phyloP scores from a whole-genome alignment of 2,329 filamentous ascomycete genomes.

The Xylaria multiplex region DNA sequence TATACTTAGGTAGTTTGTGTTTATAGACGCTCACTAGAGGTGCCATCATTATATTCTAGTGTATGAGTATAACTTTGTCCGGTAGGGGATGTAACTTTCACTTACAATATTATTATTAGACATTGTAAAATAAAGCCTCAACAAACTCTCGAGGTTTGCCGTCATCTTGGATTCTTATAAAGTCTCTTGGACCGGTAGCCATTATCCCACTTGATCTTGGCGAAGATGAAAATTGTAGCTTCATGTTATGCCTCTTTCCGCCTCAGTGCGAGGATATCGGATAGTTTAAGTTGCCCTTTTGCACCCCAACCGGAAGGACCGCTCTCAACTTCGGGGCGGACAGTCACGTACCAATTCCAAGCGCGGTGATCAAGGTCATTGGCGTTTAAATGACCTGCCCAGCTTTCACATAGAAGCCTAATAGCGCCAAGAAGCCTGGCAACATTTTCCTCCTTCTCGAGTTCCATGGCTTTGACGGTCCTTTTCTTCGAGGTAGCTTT shows the following conservation, averaged over 20 bases:
- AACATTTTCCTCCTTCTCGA: slow-evolving; percentile 75
- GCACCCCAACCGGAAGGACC: slow-evolving; percentile 85
- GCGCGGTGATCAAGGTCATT: slow-evolving; percentile 79
- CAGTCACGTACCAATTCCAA: slow-evolving; percentile 83
- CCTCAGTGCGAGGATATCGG: slow-evolving; percentile 71
- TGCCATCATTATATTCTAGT: not conserved
- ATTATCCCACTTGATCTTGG: not conserved
- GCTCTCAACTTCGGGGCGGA: slow-evolving; percentile 78
- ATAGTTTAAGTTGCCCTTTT: slow-evolving; percentile 75
- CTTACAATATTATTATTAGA: not conserved
- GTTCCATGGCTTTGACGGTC: slow-evolving; percentile 60
- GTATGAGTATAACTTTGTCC: not conserved
- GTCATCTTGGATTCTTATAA: not conserved
- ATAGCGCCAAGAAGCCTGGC: slow-evolving; percentile 75
- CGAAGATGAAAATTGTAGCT: not conserved
- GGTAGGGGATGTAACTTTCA: not conserved
- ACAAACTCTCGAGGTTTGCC: not conserved
- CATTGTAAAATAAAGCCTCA: not conserved
- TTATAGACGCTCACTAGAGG: not conserved
- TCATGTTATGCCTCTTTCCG: slow-evolving; percentile 47
- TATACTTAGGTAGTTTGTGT: not conserved
- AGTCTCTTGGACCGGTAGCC: not conserved
- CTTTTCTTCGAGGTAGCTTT: slow-evolving; percentile 59
- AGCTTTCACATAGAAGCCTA: slow-evolving; percentile 77
- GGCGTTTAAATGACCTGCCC: slow-evolving; percentile 69